Conservation (phyloP, 2,329 filamentous ascomycete species). For the Cladophialophora yegresii region DNA sequence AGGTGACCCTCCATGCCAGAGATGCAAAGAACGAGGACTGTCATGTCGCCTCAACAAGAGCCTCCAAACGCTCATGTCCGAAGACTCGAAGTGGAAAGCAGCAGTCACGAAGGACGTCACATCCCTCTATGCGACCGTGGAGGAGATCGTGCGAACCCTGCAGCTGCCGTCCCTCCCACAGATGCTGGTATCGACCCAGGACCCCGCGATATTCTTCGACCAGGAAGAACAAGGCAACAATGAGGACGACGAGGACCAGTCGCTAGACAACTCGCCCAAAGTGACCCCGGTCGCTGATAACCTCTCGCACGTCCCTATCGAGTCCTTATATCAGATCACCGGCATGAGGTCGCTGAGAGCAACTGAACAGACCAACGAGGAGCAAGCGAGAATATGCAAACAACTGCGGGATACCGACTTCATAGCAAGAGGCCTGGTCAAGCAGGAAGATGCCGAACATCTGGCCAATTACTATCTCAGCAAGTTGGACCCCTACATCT, state of each 20-base stretch:
- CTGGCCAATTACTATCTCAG: slow-evolving; percentile 48
- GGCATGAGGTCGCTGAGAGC: slow-evolving; percentile 39
- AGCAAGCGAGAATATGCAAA: slow-evolving; percentile 39
- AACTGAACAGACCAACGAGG: slow-evolving; percentile 38
- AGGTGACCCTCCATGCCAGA: slow-evolving; percentile 52
- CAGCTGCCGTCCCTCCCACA: slow-evolving; percentile 44
- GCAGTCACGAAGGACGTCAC: slow-evolving; percentile 41
- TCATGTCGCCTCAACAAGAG: slow-evolving; percentile 58
- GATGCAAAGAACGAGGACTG: slow-evolving; percentile 53
- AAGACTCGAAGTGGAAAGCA: slow-evolving; percentile 51
- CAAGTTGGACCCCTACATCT: slow-evolving; percentile 52
- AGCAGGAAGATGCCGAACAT: slow-evolving; percentile 46
- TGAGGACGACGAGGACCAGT: slow-evolving; percentile 48
- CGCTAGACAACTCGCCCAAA: slow-evolving; percentile 43
- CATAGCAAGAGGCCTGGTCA: slow-evolving; percentile 53
- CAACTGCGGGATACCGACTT: slow-evolving; percentile 51
- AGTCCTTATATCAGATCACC: slow-evolving; percentile 43
- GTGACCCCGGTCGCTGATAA: slow-evolving; percentile 36
- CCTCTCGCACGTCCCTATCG: slow-evolving; percentile 43
- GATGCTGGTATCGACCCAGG: slow-evolving; percentile 41
- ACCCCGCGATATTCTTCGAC: slow-evolving; percentile 39
- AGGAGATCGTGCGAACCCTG: slow-evolving; percentile 44
- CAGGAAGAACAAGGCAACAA: slow-evolving; percentile 49
- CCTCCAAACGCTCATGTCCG: slow-evolving; percentile 51
- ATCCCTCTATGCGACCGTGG: slow-evolving; percentile 38